Conservation (phyloP, 2,329 filamentous ascomycete genomes). For the Trichoderma brevicompactum region DNA sequence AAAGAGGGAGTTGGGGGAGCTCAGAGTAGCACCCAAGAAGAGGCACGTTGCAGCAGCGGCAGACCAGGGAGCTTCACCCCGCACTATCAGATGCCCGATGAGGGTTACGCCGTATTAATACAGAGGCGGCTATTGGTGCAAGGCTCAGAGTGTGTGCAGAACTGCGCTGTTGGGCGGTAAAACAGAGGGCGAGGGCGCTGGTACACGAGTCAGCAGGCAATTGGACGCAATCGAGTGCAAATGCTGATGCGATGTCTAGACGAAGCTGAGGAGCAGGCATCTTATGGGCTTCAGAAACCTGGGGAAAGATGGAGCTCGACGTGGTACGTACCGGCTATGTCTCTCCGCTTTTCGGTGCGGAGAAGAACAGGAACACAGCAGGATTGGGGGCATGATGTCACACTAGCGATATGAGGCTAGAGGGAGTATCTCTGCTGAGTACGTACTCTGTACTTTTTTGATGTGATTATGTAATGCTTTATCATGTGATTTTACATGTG, state of each 20-base stretch:
- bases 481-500: background rate
- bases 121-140: background rate
- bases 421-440: too few species aligned
- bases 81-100: constrained; percentile 32
- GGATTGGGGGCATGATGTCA: constrained; percentile 32
- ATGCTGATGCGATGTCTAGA: constrained; percentile 9
- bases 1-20: background rate
- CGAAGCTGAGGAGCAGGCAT: background rate
- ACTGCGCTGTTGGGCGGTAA: background rate
- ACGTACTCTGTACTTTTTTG: too few species aligned
- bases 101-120: constrained; percentile 8
- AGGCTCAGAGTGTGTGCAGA: constrained; percentile 12
- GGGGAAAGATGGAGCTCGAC: constrained; percentile 28
- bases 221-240: constrained; percentile 21
- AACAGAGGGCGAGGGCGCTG: background rate
- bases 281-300: constrained; percentile 19
- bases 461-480: background rate
- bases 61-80: constrained; percentile 32
- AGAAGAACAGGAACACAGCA: constrained; percentile 14
- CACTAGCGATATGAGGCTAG: background rate
- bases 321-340: constrained; percentile 20
- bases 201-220: background rate
- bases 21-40: constrained; percentile 26
- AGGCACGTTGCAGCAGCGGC: constrained; percentile 28
- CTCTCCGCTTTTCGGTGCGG: constrained; percentile 25